These are phyloP conservation scores for Nakazawaea sp. DNA, from an alignment of 805 yeast genomes.

Conservation along the genomic window DNA sequence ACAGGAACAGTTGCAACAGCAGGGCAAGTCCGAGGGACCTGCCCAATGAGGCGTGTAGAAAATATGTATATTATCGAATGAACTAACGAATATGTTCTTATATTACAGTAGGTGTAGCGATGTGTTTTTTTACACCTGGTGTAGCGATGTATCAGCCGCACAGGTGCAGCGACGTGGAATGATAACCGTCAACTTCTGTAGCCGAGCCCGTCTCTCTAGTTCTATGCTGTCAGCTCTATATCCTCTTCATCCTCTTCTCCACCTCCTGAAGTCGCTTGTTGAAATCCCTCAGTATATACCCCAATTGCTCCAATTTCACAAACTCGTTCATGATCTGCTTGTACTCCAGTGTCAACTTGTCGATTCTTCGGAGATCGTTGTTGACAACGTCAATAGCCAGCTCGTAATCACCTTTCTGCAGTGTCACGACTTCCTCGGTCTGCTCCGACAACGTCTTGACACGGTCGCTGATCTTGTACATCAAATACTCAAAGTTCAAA, in stretches of 20 bases:
- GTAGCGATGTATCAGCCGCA: too few relatives aligned
- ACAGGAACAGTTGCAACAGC: constrained; percentile 23
- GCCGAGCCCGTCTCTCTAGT: not conserved
- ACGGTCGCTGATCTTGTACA: constrained; percentile 55
- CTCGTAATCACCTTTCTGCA: constrained; percentile 18
- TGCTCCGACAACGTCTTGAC: constrained; percentile 31
- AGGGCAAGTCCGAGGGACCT: constrained; percentile 3
- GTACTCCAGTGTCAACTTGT: constrained; percentile 17
- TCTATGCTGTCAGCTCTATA: too few relatives aligned
- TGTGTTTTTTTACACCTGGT: too few relatives aligned
- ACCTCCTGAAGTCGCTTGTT: constrained; percentile 16
- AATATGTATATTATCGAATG: not conserved
- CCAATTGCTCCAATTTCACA: constrained; percentile 26
- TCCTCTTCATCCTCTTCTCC: constrained; percentile 14
- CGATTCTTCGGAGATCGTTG: constrained; percentile 15
- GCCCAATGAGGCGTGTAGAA: not conserved
- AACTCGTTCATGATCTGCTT: constrained; percentile 22
- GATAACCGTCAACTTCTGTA: too few relatives aligned
- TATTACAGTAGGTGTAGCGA: too few relatives aligned
- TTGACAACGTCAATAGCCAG: constrained; percentile 16
- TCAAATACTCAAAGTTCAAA: constrained; percentile 55
- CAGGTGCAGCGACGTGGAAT: too few relatives aligned
- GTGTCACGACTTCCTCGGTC: constrained; percentile 20
- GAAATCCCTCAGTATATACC: constrained; percentile 23
- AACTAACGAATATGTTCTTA: too few relatives aligned